A percentile compares a stretch with the other conserved stretches of the same genome.
Conservation (phyloP, 805 yeast genomes). For the Hyphopichia homilentoma region DNA sequence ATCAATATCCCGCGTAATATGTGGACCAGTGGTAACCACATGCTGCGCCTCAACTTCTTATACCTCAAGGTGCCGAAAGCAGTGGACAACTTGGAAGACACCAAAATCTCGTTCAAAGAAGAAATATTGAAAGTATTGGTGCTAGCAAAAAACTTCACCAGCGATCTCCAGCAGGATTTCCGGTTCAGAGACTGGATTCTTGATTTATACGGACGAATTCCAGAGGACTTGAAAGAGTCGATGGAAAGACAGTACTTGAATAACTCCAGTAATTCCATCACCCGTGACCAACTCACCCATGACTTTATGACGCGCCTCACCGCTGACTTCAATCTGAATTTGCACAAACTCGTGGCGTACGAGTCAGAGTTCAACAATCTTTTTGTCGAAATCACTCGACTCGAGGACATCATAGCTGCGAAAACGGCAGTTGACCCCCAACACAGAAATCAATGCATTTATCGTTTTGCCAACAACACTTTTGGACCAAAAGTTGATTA, state of each 20-base stretch:
- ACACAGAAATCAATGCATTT: constrained; percentile 13
- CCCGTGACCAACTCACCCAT: constrained; percentile 33
- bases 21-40: constrained; percentile 34
- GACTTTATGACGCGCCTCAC: constrained; percentile 50
- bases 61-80: constrained; percentile 56
- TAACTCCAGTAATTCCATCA: constrained; percentile 13
- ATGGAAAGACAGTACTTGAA: constrained; percentile 28
- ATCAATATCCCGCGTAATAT: constrained; percentile 57
- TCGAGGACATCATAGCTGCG: constrained; percentile 58
- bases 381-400: constrained; percentile 43
- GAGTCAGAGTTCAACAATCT: constrained; percentile 54
- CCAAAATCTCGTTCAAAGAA: constrained; percentile 59
- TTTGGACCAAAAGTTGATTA: constrained; percentile 41
- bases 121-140: constrained; percentile 56
- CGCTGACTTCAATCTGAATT: constrained; percentile 47
- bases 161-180: constrained; percentile 23
- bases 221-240: constrained; percentile 31
- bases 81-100: constrained; percentile 61
- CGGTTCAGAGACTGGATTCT: constrained; percentile 63
- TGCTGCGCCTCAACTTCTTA: constrained; percentile 25
- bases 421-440: constrained; percentile 14
- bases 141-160: constrained; percentile 43
- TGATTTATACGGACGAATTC: constrained; percentile 44
- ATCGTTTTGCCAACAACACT: constrained; percentile 16
- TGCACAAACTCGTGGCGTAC: constrained; percentile 50